A percentile compares a stretch with the other conserved stretches of the same genome.
Conservation (phyloP, 257 asterid species). For the Jacaranda copaia region DNA sequence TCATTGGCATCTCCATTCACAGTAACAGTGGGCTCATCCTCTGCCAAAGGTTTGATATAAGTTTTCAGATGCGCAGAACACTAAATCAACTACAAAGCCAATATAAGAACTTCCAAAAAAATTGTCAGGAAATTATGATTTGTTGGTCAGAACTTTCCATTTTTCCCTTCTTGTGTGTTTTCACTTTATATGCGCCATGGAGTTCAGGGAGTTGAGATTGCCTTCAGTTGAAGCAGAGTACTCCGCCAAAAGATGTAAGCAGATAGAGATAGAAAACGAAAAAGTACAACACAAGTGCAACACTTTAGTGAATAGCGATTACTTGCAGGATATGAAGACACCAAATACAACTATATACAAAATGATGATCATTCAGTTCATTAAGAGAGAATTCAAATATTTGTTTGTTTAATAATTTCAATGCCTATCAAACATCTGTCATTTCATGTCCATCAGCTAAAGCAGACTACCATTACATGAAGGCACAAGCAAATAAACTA, state of each 20-base stretch:
- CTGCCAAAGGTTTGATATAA: constrained; percentile 46
- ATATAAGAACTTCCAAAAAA: not conserved
- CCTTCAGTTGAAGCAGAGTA: not conserved
- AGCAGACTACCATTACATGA: not conserved
- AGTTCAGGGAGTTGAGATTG: not conserved
- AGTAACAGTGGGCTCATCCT: constrained; percentile 48
- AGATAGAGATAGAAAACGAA: not conserved
- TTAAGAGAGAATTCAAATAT: not conserved
- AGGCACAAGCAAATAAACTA: not conserved
- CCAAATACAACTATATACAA: not conserved
- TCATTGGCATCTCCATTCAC: constrained; percentile 59
- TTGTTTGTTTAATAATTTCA: not conserved
- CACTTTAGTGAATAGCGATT: not conserved
- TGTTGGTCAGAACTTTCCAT: not conserved
- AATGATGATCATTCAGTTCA: not conserved
- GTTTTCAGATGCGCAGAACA: not conserved
- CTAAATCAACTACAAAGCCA: not conserved
- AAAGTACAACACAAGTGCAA: not conserved
- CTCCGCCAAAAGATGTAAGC: not conserved
- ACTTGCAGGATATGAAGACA: not conserved
- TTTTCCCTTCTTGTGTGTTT: too few relatives aligned
- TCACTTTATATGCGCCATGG: too few relatives aligned
- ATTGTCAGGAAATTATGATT: not conserved
- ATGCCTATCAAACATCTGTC: not conserved
- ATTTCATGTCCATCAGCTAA: not conserved